Conservation (phyloP, 768 basidiomycete species). For the Xanthoconium purpureum region DNA sequence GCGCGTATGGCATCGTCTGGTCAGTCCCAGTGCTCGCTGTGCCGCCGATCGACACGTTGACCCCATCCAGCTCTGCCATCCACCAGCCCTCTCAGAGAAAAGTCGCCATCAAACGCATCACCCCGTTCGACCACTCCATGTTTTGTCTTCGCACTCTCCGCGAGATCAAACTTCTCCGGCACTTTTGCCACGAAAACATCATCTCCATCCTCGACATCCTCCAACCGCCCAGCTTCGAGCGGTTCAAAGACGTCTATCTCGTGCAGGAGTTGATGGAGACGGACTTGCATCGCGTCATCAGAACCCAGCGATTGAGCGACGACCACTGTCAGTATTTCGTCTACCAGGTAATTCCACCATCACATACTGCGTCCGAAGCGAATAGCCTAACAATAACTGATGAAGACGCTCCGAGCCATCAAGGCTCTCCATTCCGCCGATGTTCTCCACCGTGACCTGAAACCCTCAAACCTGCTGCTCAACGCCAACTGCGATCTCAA, state of each 20-base stretch:
- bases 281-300: slow-evolving; percentile 93
- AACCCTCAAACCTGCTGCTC: slow-evolving; percentile 91
- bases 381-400: not conserved
- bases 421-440: slow-evolving; percentile 95
- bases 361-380: slow-evolving; percentile 1
- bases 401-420: slow-evolving; percentile 80
- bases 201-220: slow-evolving; percentile 95
- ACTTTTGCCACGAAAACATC: slow-evolving; percentile 85
- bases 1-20: slow-evolving; percentile 92
- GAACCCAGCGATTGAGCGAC: slow-evolving; percentile 90
- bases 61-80: slow-evolving; percentile 56
- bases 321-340: slow-evolving; percentile 98
- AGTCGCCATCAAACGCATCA: slow-evolving; percentile 96
- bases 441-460: slow-evolving; percentile 93
- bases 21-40: slow-evolving; percentile 12
- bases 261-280: slow-evolving; percentile 84
- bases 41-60: not conserved
- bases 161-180: slow-evolving; percentile 90
- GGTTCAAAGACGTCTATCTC: slow-evolving; percentile 83
- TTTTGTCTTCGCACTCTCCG: slow-evolving; percentile 81
- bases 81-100: slow-evolving; percentile 75
- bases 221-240: slow-evolving; percentile 67
- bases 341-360: slow-evolving; percentile 64
- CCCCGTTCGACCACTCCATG: slow-evolving; percentile 93
- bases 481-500: slow-evolving; percentile 98